Conservation (phyloP, 192 early-diverging fungal genomes). For the Radiomyces spectabilis region DNA sequence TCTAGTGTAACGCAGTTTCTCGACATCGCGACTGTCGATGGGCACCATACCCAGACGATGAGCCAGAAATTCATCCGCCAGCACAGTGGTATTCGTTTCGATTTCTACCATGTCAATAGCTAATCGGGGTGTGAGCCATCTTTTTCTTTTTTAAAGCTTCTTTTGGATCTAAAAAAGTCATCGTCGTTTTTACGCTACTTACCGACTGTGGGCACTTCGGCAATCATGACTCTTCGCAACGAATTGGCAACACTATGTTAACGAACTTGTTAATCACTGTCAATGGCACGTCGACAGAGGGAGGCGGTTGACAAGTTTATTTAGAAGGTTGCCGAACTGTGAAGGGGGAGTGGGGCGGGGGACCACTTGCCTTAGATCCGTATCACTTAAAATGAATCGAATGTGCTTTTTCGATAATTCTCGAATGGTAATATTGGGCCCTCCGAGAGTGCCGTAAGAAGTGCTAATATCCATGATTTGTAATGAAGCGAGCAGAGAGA, state of each 20-base stretch:
- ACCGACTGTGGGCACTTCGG: slow-evolving; percentile 93
- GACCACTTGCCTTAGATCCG: slow-evolving; percentile 61
- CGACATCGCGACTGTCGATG: slow-evolving; percentile 69
- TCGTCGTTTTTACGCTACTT: slow-evolving; percentile 3
- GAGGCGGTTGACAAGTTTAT: too few species aligned
- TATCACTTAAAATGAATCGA: slow-evolving; percentile 80
- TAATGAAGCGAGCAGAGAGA: not conserved
- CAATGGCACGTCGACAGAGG: not conserved
- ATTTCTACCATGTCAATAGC: slow-evolving; percentile 98
- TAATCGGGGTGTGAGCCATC: slow-evolving; percentile 5
- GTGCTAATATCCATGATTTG: slow-evolving; percentile 5
- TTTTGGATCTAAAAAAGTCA: too few species aligned
- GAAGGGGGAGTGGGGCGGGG: not conserved
- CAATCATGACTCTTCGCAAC: slow-evolving; percentile 91
- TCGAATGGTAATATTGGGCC: slow-evolving; percentile 52
- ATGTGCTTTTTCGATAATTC: slow-evolving; percentile 52
- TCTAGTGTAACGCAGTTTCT: slow-evolving; percentile 74
- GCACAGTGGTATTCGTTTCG: slow-evolving; percentile 84
- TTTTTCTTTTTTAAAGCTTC: not conserved
- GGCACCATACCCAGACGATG: slow-evolving; percentile 95
- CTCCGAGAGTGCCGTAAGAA: slow-evolving; percentile 23
- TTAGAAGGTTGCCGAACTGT: too few species aligned
- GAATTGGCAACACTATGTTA: slow-evolving; percentile 76
- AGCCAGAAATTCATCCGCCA: slow-evolving; percentile 93
- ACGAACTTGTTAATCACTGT: not conserved